Percentiles rank a stretch among this genome's conserved stretches.
phyloP scores from a whole-genome alignment of 805 yeast genomes.

The Kockiozyma suomiensis region DNA sequence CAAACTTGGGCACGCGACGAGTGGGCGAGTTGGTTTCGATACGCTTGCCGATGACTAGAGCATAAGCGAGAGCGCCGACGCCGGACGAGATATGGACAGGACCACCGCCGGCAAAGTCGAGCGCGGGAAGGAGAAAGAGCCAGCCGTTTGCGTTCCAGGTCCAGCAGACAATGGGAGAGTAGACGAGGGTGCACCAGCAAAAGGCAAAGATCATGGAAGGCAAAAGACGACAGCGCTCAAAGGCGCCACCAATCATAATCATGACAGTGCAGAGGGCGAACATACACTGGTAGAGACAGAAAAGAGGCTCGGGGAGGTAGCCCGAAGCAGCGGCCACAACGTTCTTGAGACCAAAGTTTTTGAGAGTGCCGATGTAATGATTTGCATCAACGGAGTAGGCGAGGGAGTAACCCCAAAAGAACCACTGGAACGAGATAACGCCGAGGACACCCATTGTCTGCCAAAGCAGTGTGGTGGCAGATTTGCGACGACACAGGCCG shows the following conservation, averaged over 20 bases:
- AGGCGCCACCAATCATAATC: constrained; percentile 96
- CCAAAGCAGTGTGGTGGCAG: constrained; percentile 93
- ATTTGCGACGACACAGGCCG: constrained; percentile 92
- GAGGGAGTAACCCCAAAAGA: constrained; percentile 95
- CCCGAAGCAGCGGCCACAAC: constrained; percentile 78
- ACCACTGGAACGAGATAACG: constrained; percentile 90
- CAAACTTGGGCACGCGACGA: constrained; percentile 19
- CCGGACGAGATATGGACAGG: constrained; percentile 97
- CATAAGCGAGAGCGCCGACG: constrained; percentile 91
- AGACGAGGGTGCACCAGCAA: constrained; percentile 92
- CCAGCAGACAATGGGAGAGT: constrained; percentile 96
- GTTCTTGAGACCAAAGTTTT: constrained; percentile 75
- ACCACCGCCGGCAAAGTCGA: constrained; percentile 98
- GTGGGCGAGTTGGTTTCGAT: constrained; percentile 46
- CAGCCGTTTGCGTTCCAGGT: constrained; percentile 96
- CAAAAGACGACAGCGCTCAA: constrained; percentile 93
- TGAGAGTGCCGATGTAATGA: constrained; percentile 76
- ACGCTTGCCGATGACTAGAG: constrained; percentile 90
- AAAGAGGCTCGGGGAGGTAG: constrained; percentile 83
- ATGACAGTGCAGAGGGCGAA: constrained; percentile 92
- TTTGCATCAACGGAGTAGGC: constrained; percentile 74
- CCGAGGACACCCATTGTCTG: constrained; percentile 88
- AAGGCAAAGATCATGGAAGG: constrained; percentile 96
- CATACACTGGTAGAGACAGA: constrained; percentile 93
- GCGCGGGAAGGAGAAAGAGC: constrained; percentile 78